These are phyloP conservation scores for Teunomyces atbi DNA, from an alignment of 805 yeast species.

Conservation along the genomic window DNA sequence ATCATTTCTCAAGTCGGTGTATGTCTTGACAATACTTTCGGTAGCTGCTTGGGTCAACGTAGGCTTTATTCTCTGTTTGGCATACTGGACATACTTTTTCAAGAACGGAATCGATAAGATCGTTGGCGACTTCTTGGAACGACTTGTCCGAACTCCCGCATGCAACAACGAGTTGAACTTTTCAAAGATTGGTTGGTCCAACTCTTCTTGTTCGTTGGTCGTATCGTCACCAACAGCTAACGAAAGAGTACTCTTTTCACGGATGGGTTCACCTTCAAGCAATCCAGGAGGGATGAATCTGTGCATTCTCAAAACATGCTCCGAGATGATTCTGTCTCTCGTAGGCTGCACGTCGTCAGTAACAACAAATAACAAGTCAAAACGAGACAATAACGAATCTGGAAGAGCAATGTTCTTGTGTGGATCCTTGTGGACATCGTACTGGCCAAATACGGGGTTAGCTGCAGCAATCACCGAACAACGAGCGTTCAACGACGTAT, in stretches of 20 bases:
- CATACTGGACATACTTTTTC: conserved; percentile 90
- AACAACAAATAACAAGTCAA: conserved; percentile 90
- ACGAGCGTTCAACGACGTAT: conserved; percentile 92
- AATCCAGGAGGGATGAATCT: conserved; percentile 84
- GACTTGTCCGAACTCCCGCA: conserved; percentile 57
- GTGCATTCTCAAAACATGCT: conserved; percentile 93
- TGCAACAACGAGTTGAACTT: conserved; percentile 80
- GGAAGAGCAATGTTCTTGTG: conserved; percentile 96
- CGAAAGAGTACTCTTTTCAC: conserved; percentile 69
- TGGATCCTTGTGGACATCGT: conserved; percentile 93
- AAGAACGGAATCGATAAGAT: conserved; percentile 75
- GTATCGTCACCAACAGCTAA: conserved; percentile 76
- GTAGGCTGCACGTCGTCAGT: conserved; percentile 90
- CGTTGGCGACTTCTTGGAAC: conserved; percentile 25
- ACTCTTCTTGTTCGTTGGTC: conserved; percentile 40
- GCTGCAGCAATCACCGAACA: conserved; percentile 98
- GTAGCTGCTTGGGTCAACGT: conserved; percentile 74
- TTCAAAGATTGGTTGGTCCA: conserved; percentile 70
- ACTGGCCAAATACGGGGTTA: conserved; percentile 95
- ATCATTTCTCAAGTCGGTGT: conserved; percentile 79
- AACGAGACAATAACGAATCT: conserved; percentile 93
- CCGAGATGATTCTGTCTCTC: conserved; percentile 83
- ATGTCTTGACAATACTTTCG: conserved; percentile 74
- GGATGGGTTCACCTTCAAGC: conserved; percentile 88
- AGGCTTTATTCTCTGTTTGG: conserved; percentile 85